These are phyloP conservation scores for Fusarium marasasianum DNA, from an alignment of 2,329 filamentous ascomycete genomes.

Conservation along the genomic window DNA sequence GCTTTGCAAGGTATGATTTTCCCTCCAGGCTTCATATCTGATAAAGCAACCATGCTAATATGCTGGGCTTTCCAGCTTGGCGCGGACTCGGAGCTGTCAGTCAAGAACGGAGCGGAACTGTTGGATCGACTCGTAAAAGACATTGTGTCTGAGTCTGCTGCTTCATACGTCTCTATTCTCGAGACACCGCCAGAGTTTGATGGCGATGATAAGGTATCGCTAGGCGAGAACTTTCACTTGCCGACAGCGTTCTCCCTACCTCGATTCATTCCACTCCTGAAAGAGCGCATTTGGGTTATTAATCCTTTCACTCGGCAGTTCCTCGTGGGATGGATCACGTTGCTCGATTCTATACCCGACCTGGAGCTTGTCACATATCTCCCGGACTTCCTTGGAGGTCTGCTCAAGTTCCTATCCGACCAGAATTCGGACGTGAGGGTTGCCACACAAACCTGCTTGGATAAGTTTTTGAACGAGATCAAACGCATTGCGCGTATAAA, in stretches of 20 bases:
- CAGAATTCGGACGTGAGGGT: conserved; percentile 94
- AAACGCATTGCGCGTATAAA: conserved; percentile 93
- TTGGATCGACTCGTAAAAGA: conserved; percentile 95
- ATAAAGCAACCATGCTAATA: neutral
- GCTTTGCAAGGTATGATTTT: conserved; percentile 79
- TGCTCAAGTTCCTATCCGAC: conserved; percentile 92
- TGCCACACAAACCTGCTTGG: conserved; percentile 86
- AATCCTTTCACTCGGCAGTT: conserved; percentile 97
- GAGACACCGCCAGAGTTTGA: conserved; percentile 63
- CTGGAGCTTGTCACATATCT: conserved; percentile 92
- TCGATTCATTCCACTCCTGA: conserved; percentile 90
- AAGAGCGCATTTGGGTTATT: conserved; percentile 92
- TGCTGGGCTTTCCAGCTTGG: conserved; percentile 70
- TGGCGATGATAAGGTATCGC: conserved; percentile 57
- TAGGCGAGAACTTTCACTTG: conserved; percentile 60
- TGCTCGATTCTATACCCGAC: conserved; percentile 96
- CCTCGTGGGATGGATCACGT: conserved; percentile 92
- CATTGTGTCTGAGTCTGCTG: conserved; percentile 93
- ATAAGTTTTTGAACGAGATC: conserved; percentile 92
- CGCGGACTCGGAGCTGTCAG: conserved; percentile 93
- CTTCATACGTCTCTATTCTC: conserved; percentile 91
- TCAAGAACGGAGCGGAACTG: conserved; percentile 97
- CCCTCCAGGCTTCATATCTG: neutral
- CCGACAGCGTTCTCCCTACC: conserved; percentile 92
- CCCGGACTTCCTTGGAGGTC: conserved; percentile 87